phyloP scores from a whole-genome alignment of 805 yeast species.

The Zygosaccharomyces siamensis region DNA sequence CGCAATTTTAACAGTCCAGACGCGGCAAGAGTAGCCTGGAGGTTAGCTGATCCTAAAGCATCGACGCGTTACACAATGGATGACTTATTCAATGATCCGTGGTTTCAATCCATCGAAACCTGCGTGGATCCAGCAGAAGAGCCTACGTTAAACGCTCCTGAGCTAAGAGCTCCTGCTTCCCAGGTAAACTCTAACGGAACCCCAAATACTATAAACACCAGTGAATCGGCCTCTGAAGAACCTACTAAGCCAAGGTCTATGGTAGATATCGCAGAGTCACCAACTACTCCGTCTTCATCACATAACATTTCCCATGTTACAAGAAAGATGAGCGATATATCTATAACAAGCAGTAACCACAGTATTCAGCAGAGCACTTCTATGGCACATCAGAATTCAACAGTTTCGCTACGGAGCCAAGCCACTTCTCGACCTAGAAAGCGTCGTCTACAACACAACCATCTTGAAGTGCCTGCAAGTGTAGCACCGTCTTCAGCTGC shows the following conservation, averaged over 20 bases:
- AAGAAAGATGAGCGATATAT: constrained; percentile 4
- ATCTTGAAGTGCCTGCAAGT: constrained; percentile 18
- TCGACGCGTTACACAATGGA: constrained; percentile 50
- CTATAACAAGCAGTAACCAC: neutral
- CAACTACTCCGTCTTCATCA: constrained; percentile 4
- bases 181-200: constrained; percentile 7
- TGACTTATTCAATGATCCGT: constrained; percentile 55
- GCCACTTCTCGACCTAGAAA: constrained; percentile 9
- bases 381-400: constrained; percentile 8
- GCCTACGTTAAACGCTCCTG: constrained; percentile 21
- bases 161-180: constrained; percentile 22
- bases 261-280: constrained; percentile 25
- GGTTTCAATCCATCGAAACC: constrained; percentile 56
- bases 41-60: constrained; percentile 61
- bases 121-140: constrained; percentile 38
- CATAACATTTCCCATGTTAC: constrained; percentile 4
- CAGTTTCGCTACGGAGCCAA: constrained; percentile 19
- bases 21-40: constrained; percentile 69
- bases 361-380: constrained; percentile 1
- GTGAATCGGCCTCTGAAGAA: constrained; percentile 5
- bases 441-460: constrained; percentile 16
- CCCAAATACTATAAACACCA: constrained; percentile 14
- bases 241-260: constrained; percentile 20
- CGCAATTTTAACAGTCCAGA: constrained; percentile 53
- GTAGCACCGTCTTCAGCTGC: constrained; percentile 14